These are phyloP conservation scores for Monosporascus cannonballus DNA, from an alignment of 2,329 filamentous ascomycete genomes.

Conservation along the genomic window DNA sequence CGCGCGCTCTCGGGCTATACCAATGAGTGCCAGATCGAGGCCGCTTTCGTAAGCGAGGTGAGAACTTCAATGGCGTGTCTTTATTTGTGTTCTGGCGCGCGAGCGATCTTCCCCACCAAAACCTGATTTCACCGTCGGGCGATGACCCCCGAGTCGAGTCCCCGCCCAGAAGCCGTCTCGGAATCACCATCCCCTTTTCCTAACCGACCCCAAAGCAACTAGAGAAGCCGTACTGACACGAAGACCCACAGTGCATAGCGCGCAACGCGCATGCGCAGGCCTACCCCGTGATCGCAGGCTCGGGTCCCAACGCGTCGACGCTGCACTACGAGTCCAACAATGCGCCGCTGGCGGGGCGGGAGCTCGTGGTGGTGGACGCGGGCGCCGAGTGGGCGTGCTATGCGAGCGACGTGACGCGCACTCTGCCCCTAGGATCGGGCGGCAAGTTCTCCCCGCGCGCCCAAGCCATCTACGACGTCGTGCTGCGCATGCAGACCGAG, in stretches of 20 bases:
- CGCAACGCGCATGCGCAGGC: constrained; percentile 71
- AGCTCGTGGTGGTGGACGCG: constrained; percentile 79
- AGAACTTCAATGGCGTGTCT: background rate
- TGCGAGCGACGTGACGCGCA: constrained; percentile 84
- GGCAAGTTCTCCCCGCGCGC: constrained; percentile 58
- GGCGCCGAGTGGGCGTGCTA: constrained; percentile 83
- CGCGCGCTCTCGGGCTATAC: constrained; percentile 53
- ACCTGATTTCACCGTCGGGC: no score
- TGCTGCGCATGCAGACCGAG: constrained; percentile 72
- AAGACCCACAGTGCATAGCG: constrained; percentile 49
- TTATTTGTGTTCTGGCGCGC: background rate
- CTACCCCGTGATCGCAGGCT: constrained; percentile 83
- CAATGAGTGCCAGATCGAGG: constrained; percentile 81
- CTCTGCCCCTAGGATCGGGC: constrained; percentile 61
- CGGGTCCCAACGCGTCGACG: constrained; percentile 74
- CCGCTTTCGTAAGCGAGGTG: constrained; percentile 59
- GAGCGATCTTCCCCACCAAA: no score
- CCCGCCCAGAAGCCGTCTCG: no score
- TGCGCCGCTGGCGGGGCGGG: constrained; percentile 59
- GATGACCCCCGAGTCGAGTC: no score
- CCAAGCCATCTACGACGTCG: constrained; percentile 67
- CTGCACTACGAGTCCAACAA: constrained; percentile 85
- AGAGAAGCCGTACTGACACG: no score
- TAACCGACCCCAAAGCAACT: no score
- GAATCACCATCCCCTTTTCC: no score